Base-by-base conservation (phyloP, 306 rosid species). In the Quercus berberidifolia region DNA sequence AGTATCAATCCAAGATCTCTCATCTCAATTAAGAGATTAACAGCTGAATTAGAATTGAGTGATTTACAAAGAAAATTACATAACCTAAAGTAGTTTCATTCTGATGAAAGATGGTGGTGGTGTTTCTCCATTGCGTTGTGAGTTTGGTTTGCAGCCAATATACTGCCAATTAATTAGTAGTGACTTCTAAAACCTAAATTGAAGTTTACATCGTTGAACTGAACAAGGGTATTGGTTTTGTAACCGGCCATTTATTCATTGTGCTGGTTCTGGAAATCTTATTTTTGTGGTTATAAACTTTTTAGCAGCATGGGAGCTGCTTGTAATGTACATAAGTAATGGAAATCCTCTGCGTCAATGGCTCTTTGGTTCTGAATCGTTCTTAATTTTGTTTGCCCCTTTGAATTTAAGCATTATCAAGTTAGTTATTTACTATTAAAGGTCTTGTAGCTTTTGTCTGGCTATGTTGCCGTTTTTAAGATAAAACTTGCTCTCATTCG, bases 1-100 rank as follows among this genome's bases (percentile, higher is more conserved):
- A 92, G 83, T 78, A 90, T 69, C 74, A 90, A 87, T 60, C 82
- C 87, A 77, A 92, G 76, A 83, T 62, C 80, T 73, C 80, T 79
- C 91, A 88, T 88, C 87, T 85, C 83, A 84, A 70, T 58, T 78
- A 90, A 80, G 85, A 86, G 73, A 33, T 55, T 52, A 68, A 74
- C 49, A 71, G 51, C 26, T 30, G 81, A 77, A 80, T 21, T 31
- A 62, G 58, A 76, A 60, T 59, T 17, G 76, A 55, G 17, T 20
- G 81, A 79, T 41, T 79, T 78, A 13, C 78, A 51, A 23, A 63
- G 55, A 43, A 84, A 74, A 69, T 84, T 85, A 72, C 73, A 78
- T 49, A 90, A 58, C 79, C 81, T 72, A 56, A 55, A 76, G 79
- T 86, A 84, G 23, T 21, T 21, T 82, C 97, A 5, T 90, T 81